Evolutionary conservation across 371 early-diverging fungal species (phyloP), one percentile per base, ranked within the genome.

Genomic region (Zopfochytrium polystomum): DNA sequence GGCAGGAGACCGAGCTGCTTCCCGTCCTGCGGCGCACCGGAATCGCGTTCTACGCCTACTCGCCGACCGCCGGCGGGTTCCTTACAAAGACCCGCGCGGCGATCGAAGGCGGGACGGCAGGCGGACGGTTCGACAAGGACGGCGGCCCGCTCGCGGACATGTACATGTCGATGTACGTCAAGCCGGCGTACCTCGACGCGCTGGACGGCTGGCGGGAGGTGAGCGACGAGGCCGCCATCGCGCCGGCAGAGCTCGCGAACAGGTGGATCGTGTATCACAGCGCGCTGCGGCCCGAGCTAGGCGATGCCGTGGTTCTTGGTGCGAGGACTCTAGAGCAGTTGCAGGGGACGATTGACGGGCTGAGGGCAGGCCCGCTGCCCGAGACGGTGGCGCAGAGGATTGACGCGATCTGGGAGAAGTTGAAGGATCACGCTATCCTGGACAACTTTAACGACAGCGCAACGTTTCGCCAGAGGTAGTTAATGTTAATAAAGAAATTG

Each of bases 181-280:
- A 63, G 58, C 56, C 56, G 23, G 6, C 2, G 34, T 26, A 49
- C 56, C 18, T 63, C 20, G 50, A 63, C 4, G 56, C 26, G 0
- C 33, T 63, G 35, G 56, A 63, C 22, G 25, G 26, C 18, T 56
- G 56, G 58, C 31, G 23, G 1, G 53, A 45, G 4, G n/a, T 63
- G 15, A 33, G 46, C 3, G 29, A 58, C 35, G 7, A 7, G 13
- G 38, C 3, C 45, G 58, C 52, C 22, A 38, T 63, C n/a, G 33
- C 56, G 9, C 48, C 72, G 27, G 60, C 71, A 22, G 80, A 82
- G 32, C 70, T 77, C 26, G 82, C 81, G 11, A 67, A 76, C 31
- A 70, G 80, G 43, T 84, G 82, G 82, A 65, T 84, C 49, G 75
- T 71, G 27, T 75, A 81, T 70, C 81, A 84, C 53, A 77, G 80